Evolutionary conservation across 2,329 filamentous ascomycete genomes (phyloP), one percentile per base, ranked within the genome.

Genomic region (Diplodia intermedia): DNA sequence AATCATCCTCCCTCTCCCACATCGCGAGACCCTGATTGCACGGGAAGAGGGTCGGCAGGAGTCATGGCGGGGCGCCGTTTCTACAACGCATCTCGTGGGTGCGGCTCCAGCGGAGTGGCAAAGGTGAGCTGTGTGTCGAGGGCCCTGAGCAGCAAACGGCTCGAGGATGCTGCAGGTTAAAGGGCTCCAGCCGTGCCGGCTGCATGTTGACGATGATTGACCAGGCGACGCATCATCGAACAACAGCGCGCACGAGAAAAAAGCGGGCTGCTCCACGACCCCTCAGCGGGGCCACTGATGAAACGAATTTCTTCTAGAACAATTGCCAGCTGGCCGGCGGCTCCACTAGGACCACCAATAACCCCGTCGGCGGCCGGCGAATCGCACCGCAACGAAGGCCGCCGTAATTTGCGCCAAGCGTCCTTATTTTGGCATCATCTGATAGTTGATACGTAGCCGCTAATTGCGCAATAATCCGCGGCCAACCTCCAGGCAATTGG

Each of bases 371-470:
- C 36, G 11, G 8, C 36, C 36, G 14, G 57, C 57, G 40, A 50
- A 49, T 61, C 38, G 57, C 43, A 29, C 18, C 57, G 57, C 57
- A 50, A 61, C 57, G 57, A 61, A 61, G 40, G 29, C 57, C 57
- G 57, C 40, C 57, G 57, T 49, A 61, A 33, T 36, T 49, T 50
- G 18, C 47, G 33, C 57, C 50, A 61, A 50, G 14, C 20, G 47
- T 61, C 47, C 57, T 61, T 50, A 61, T 47, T 61, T 61, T 61
- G 57, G 57, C 40, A 61, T 61, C 57, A 61, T 61, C 57, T 61
- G 57, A 61, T 61, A 61, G 50, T 61, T 61, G 57, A 61, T 61
- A 61, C 57, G 57, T 61, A 61, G 57, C 57, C 57, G 57, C 57
- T 18, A 29, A 61, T 61, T 49, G 57, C 57, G 57, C 57, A 61